phyloP scores from a whole-genome alignment of 2,329 filamentous ascomycete genomes.

The Ceratocystiopsis minuta region DNA sequence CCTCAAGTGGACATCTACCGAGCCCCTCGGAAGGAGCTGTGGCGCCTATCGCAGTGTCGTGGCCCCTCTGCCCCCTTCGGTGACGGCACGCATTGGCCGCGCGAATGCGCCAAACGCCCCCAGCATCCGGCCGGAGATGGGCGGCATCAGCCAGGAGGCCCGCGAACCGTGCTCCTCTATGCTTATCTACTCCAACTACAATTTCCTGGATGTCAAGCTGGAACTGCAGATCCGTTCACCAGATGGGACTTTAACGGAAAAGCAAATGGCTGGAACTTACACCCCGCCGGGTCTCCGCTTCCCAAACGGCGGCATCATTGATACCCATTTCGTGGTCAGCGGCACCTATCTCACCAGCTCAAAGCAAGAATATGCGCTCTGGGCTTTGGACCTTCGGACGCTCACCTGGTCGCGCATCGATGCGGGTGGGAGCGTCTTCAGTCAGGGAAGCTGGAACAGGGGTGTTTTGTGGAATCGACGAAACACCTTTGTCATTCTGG shows the following conservation, averaged over 20 bases:
- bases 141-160: constrained; percentile 32
- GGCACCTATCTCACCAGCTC: constrained; percentile 95
- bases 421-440: constrained; percentile 83
- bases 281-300: constrained; percentile 88
- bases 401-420: constrained; percentile 93
- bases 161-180: constrained; percentile 50
- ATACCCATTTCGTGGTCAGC: constrained; percentile 92
- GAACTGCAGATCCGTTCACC: constrained; percentile 77
- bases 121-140: constrained; percentile 22
- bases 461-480: constrained; percentile 84
- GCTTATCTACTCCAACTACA: constrained; percentile 98
- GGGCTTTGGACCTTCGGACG: constrained; percentile 78
- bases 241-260: constrained; percentile 71
- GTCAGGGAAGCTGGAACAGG: constrained; percentile 93
- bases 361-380: constrained; percentile 93
- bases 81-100: constrained; percentile 48
- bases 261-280: constrained; percentile 70
- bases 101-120: constrained; percentile 23
- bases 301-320: constrained; percentile 87
- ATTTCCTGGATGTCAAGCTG: constrained; percentile 91
- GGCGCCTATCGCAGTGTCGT: constrained; percentile 94
- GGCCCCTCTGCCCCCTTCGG: constrained; percentile 54
- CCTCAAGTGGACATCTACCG: constrained; percentile 87
- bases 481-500: constrained; percentile 89
- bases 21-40: constrained; percentile 74